Base-by-base conservation (phyloP, 2,329 filamentous ascomycete genomes). In the Aschersonia sp. region DNA sequence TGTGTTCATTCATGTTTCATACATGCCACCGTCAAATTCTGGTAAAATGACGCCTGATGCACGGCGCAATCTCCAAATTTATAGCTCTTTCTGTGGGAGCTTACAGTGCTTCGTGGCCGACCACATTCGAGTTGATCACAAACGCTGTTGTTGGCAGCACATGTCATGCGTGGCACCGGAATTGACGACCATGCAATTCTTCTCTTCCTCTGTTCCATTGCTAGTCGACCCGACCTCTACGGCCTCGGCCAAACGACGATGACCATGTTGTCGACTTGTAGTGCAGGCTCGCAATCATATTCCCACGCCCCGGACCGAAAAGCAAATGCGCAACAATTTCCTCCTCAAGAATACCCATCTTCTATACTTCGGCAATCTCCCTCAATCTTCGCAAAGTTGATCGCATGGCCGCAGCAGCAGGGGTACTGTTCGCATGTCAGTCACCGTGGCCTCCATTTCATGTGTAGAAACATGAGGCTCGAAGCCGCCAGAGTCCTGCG, bases 371-470 rank as follows among this genome's bases (percentile, higher is more conserved):
- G 68, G 86, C 86, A 75, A 95, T 94, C 77, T 96, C 89, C 70
- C 89, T 85, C 76, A 96, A 80, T 82, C 89, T 85, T 76, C 89
- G 86, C 74, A 96, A 89, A 63, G 89, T 96, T 62, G 89, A 96
- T 73, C 89, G 82, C 73, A 89, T 94, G 64, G 89, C 88, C 64
- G 88, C 89, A 58, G 89, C 89, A 64, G 89, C 89, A 58, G 89
- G 86, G 63, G 89, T 96, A 59, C 88, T 94, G 61, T 60, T 9
- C 40, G 5, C 10, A 20, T 20, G 9, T 42, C 20, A 42, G 20
- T 42, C 2, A 12, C 42, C 40, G 20, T 38, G 6, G 35, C 35
- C 12, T 38, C 35, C 6, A 38, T 12, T 38, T 6, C 6, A 12
- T 6, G 35, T 6, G 35, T 6, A 6, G 9, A 38, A 10, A 30